phyloP scores from a whole-genome alignment of 1,284 basidiomycete genomes.

The Trichosporon faecale region DNA sequence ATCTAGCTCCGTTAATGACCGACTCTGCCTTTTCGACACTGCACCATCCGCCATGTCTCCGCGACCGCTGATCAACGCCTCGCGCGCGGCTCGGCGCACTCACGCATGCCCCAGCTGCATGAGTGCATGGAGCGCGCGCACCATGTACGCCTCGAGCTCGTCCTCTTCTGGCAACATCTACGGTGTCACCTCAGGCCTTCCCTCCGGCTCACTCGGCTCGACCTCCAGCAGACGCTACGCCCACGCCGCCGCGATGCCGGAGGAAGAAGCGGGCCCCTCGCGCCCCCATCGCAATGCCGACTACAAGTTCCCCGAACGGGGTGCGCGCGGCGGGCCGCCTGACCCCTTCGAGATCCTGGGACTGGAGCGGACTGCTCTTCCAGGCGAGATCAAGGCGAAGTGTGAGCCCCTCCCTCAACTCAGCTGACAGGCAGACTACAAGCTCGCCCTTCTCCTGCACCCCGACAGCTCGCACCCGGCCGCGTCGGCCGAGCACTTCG shows the following conservation, averaged over 20 bases:
- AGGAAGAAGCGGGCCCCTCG: neutral
- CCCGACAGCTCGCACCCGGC: slow-evolving; percentile 51
- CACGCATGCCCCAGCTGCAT: slow-evolving; percentile 6
- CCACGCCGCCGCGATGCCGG: slow-evolving; percentile 3
- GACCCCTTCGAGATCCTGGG: slow-evolving; percentile 50
- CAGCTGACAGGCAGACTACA: slow-evolving; percentile 40
- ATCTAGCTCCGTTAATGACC: slow-evolving; percentile 4
- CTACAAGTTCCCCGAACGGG: slow-evolving; percentile 39
- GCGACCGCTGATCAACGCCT: neutral
- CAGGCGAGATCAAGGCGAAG: slow-evolving; percentile 43
- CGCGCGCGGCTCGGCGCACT: neutral
- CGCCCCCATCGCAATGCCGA: slow-evolving; percentile 13
- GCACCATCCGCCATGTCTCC: neutral
- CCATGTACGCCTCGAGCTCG: neutral
- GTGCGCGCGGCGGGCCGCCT: slow-evolving; percentile 36
- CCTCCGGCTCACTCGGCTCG: neutral
- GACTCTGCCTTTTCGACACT: neutral
- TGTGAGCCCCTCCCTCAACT: slow-evolving; percentile 31
- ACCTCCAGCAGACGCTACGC: neutral
- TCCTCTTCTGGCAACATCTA: no score
- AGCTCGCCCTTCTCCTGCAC: slow-evolving; percentile 49
- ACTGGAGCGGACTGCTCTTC: slow-evolving; percentile 34
- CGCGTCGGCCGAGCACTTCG: slow-evolving; percentile 46
- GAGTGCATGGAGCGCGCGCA: neutral
- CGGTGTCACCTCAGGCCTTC: neutral